phyloP scores from a whole-genome alignment of 2,329 filamentous ascomycete species.

The Penicillium capsulatum region DNA sequence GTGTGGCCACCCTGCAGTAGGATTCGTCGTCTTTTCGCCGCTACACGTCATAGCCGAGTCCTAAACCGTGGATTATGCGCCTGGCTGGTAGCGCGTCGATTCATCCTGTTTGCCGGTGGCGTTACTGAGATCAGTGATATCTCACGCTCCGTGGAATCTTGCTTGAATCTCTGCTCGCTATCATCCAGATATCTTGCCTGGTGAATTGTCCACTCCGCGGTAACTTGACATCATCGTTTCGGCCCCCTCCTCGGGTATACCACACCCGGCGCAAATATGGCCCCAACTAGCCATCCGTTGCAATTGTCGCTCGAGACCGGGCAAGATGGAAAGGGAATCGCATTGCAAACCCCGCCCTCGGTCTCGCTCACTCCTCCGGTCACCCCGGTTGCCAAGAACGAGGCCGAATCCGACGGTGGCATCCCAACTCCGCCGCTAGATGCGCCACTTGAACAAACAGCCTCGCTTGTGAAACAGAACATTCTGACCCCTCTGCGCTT shows the following conservation, averaged over 20 bases:
- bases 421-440: conserved; percentile 8
- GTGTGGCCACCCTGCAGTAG: background rate
- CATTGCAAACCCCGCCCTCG: conserved; percentile 11
- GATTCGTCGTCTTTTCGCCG: conserved; percentile 7
- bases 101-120: conserved; percentile 15
- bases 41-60: conserved; percentile 18
- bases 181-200: too few species aligned
- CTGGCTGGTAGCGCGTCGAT: conserved; percentile 8
- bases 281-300: conserved; percentile 17
- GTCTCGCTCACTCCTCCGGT: conserved; percentile 34
- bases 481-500: conserved; percentile 27
- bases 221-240: background rate
- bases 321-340: conserved; percentile 9
- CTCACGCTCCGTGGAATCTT: background rate
- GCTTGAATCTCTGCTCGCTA: too few species aligned
- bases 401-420: conserved; percentile 6
- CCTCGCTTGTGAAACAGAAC: conserved; percentile 5
- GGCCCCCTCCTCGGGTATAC: background rate
- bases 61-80: conserved; percentile 14
- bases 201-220: too few species aligned
- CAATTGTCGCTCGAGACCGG: conserved; percentile 29
- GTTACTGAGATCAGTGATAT: conserved; percentile 5
- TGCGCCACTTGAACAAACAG: conserved; percentile 1
- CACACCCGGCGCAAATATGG: conserved; percentile 8
- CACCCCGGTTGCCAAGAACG: conserved; percentile 29